A percentile compares a stretch with the other conserved stretches of the same genome.
phyloP scores from a whole-genome alignment of 2,329 filamentous ascomycete genomes.

The Calonectria hawksworthii region DNA sequence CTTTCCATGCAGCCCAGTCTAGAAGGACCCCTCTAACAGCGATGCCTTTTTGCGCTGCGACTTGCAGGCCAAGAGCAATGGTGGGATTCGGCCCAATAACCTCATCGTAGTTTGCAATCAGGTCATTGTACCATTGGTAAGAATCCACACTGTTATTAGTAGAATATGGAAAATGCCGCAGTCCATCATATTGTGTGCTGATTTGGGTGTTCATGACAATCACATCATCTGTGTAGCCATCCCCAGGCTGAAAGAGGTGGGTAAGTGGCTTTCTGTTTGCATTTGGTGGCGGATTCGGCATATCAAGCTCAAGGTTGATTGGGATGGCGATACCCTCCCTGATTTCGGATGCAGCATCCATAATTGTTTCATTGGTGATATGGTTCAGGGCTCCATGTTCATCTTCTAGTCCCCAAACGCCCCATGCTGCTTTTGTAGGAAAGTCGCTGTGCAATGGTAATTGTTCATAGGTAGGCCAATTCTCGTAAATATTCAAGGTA shows the following conservation, averaged over 20 bases:
- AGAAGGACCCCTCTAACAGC: neutral
- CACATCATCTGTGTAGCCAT: neutral
- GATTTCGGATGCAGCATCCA: neutral
- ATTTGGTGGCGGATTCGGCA: neutral
- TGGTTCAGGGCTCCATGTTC: neutral
- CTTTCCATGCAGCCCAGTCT: slow-evolving; percentile 1
- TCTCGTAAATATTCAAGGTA: neutral
- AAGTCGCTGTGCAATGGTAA: neutral
- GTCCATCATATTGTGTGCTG: neutral
- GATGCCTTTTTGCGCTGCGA: slow-evolving; percentile 1
- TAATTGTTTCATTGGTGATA: neutral
- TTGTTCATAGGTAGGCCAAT: neutral
- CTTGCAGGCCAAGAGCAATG: neutral
- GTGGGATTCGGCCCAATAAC: neutral
- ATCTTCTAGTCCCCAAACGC: neutral
- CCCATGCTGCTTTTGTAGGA: neutral
- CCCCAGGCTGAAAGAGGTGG: neutral
- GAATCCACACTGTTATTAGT: neutral
- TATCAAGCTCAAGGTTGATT: neutral
- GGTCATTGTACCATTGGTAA: neutral
- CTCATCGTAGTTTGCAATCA: neutral
- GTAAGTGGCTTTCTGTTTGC: neutral
- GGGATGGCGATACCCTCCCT: neutral
- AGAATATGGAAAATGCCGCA: neutral
- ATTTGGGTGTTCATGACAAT: slow-evolving; percentile 1